Conservation (phyloP, 2,329 filamentous ascomycete genomes). For the Fusarium albosuccineum region DNA sequence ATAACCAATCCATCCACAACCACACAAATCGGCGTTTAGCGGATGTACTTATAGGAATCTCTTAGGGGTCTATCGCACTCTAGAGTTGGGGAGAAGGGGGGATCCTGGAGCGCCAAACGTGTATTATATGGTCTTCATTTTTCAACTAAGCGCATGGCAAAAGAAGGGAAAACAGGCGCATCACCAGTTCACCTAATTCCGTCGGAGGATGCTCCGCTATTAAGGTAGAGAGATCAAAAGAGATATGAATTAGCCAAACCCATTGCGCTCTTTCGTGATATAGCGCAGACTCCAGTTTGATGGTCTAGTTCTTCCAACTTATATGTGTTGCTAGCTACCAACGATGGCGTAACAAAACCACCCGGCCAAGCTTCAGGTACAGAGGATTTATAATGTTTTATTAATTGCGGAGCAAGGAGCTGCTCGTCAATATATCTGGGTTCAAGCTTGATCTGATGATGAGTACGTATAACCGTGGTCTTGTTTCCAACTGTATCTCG, state of each 20-base stretch:
- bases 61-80: slow-evolving; percentile 31
- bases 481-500: no score
- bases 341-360: no score
- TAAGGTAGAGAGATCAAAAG: slow-evolving; percentile 16
- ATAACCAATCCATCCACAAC: slow-evolving; percentile 38
- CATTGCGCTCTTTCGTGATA: not conserved
- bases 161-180: slow-evolving; percentile 27
- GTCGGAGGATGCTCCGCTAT: slow-evolving; percentile 16
- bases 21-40: slow-evolving; percentile 47
- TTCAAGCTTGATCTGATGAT: no score
- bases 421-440: no score
- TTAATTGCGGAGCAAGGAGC: no score
- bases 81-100: slow-evolving; percentile 18
- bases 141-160: slow-evolving; percentile 27
- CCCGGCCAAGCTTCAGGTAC: no score
- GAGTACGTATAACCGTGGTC: no score
- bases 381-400: no score
- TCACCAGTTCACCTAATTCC: slow-evolving; percentile 16
- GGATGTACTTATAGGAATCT: slow-evolving; percentile 47
- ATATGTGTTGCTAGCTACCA: no score
- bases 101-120: slow-evolving; percentile 27
- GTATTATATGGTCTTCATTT: slow-evolving; percentile 40
- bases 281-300: no score
- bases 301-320: no score
- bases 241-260: slow-evolving; percentile 31